Evolutionary conservation across 257 asterid genomes (phyloP).

Genomic region (Thymus mandschuricus): DNA sequence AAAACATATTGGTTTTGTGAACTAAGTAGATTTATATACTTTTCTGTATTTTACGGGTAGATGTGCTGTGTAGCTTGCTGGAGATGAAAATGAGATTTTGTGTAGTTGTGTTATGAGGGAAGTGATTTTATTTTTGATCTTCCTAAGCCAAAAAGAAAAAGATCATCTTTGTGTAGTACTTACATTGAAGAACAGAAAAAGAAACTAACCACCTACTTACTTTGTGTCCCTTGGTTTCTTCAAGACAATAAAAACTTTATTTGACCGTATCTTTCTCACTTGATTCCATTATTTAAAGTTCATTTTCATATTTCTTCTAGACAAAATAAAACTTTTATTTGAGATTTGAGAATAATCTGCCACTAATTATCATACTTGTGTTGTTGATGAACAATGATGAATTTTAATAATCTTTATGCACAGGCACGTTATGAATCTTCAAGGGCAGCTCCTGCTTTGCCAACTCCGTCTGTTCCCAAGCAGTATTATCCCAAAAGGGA

Average conservation of each 20-base stretch:
- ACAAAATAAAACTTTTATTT: neutral
- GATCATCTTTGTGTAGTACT: neutral
- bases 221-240: conserved; percentile 11
- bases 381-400: conserved; percentile 17
- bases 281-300: conserved; percentile 8
- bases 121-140: neutral
- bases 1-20: conserved; percentile 8
- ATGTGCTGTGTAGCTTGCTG: conserved; percentile 13
- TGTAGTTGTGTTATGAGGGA: neutral
- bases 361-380: conserved; percentile 8
- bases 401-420: conserved; percentile 11
- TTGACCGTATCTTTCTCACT: neutral
- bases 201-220: neutral
- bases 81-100: conserved; percentile 23
- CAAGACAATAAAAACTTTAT: neutral
- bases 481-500: conserved; percentile 65
- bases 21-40: conserved; percentile 9
- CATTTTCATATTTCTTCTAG: conserved; percentile 10
- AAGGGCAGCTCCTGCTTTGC: conserved; percentile 46
- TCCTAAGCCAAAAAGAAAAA: neutral
- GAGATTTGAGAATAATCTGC: conserved; percentile 25
- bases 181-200: neutral
- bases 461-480: conserved; percentile 58
- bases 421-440: conserved; percentile 65
- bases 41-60: neutral